phyloP scores from a whole-genome alignment of 164 flowering plant genomes.

The Nymphaea colorata region DNA sequence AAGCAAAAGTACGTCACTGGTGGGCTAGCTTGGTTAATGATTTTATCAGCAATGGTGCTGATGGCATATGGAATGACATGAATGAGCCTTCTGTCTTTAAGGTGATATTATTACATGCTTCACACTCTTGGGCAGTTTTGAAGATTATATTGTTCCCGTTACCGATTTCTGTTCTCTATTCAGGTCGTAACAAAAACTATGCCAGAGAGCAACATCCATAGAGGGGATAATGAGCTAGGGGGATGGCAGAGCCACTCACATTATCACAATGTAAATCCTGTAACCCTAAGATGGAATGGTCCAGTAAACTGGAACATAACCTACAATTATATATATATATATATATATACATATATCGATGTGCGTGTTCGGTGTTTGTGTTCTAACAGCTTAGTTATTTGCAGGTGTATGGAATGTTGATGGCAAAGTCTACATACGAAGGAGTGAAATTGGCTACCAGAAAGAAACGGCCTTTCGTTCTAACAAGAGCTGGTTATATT shows the following conservation, averaged over 20 bases:
- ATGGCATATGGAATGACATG: constrained; percentile 99
- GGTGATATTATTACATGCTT: constrained; percentile 20
- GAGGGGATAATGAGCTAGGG: constrained; percentile 78
- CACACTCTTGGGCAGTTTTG: neutral
- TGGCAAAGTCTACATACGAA: constrained; percentile 92
- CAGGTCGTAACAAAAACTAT: constrained; percentile 84
- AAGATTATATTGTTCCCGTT: neutral
- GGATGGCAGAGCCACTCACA: constrained; percentile 63
- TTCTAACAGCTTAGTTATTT: neutral
- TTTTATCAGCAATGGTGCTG: constrained; percentile 77
- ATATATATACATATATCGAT: no score
- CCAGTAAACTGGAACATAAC: no score
- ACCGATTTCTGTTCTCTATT: constrained; percentile 1
- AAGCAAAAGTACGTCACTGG: constrained; percentile 69
- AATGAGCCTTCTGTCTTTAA: constrained; percentile 92
- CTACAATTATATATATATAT: no score
- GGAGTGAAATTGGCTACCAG: constrained; percentile 71
- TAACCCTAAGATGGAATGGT: no score
- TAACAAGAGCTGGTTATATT: constrained; percentile 85
- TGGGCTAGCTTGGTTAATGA: constrained; percentile 85
- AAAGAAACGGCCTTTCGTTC: constrained; percentile 85
- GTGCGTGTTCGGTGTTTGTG: no score
- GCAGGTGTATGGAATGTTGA: constrained; percentile 90
- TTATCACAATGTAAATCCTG: constrained; percentile 66
- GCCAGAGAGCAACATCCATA: constrained; percentile 88